Evolutionary conservation across 495 filamentous ascomycete species (phyloP).

Genomic region (Eremomyces bilateralis): DNA sequence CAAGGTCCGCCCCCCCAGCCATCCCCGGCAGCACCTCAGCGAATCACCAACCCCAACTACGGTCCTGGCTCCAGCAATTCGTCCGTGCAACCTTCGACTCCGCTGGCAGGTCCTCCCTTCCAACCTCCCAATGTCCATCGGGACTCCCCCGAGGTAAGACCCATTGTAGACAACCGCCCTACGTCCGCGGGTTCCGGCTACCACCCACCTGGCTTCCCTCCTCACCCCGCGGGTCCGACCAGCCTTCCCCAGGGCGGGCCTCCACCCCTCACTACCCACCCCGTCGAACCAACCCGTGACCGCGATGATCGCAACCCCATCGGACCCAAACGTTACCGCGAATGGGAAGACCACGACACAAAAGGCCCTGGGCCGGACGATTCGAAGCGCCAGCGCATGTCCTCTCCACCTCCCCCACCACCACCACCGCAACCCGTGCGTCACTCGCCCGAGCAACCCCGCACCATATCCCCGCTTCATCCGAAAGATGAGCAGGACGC

Average conservation of each 20-base stretch:
- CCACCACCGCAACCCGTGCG: too few relatives aligned
- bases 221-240: constrained; percentile 54
- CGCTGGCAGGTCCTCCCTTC: constrained; percentile 17
- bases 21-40: constrained; percentile 21
- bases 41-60: constrained; percentile 54
- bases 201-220: constrained; percentile 76
- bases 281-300: too few relatives aligned
- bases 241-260: constrained; percentile 40
- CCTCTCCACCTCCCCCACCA: too few relatives aligned
- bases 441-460: too few relatives aligned
- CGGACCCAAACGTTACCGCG: too few relatives aligned
- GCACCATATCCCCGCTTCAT: too few relatives aligned
- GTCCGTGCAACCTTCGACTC: constrained; percentile 34
- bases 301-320: too few relatives aligned
- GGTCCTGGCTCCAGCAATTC: constrained; percentile 27
- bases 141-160: constrained; percentile 53
- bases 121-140: constrained; percentile 38
- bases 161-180: constrained; percentile 65
- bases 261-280: too few relatives aligned
- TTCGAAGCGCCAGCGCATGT: too few relatives aligned
- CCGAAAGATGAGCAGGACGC: too few relatives aligned
- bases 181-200: constrained; percentile 69
- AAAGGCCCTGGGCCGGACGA: too few relatives aligned
- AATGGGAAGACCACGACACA: too few relatives aligned
- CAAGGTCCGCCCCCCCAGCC: constrained; percentile 36